A percentile compares a stretch with the other conserved stretches of the same genome.
Conservation (phyloP, 495 filamentous ascomycete genomes). For the Penicillium angulare region DNA sequence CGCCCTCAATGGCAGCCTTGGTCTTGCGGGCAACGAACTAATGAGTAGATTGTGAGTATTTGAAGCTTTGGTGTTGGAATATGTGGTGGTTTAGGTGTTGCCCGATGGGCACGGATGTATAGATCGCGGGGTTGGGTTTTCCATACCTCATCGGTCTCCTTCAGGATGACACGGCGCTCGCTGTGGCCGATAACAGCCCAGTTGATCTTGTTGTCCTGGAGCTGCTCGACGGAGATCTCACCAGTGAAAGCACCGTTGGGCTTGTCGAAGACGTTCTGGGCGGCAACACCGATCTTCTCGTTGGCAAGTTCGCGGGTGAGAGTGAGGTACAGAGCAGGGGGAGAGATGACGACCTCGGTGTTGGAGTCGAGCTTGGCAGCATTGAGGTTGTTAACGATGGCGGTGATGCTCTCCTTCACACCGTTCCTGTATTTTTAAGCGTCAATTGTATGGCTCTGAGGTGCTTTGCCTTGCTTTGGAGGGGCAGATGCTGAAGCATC, state of each 20-base stretch:
- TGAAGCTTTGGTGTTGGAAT: neutral
- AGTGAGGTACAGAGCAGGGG: constrained; percentile 86
- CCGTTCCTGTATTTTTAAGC: constrained; percentile 71
- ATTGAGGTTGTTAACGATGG: constrained; percentile 86
- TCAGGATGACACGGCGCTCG: constrained; percentile 83
- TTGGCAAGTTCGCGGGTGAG: constrained; percentile 73
- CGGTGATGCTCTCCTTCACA: constrained; percentile 76
- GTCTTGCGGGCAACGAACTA: constrained; percentile 87
- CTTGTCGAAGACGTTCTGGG: constrained; percentile 96
- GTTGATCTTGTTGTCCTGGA: constrained; percentile 79
- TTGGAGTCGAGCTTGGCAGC: constrained; percentile 54
- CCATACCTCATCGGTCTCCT: constrained; percentile 71
- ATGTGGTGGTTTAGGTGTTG: neutral
- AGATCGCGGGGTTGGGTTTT: constrained; percentile 3
- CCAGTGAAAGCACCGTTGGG: constrained; percentile 96
- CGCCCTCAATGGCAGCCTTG: constrained; percentile 83
- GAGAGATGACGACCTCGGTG: constrained; percentile 87
- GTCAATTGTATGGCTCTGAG: constrained; percentile 13
- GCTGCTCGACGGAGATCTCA: constrained; percentile 88
- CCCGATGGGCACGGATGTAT: neutral
- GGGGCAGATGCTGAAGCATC: constrained; percentile 20
- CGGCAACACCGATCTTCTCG: constrained; percentile 71
- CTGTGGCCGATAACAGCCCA: constrained; percentile 93
- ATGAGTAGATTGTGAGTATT: neutral
- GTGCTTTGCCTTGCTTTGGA: constrained; percentile 7